Evolutionary conservation across 371 early-diverging fungal genomes (phyloP).

Genomic region (Rhizopus delemar): DNA sequence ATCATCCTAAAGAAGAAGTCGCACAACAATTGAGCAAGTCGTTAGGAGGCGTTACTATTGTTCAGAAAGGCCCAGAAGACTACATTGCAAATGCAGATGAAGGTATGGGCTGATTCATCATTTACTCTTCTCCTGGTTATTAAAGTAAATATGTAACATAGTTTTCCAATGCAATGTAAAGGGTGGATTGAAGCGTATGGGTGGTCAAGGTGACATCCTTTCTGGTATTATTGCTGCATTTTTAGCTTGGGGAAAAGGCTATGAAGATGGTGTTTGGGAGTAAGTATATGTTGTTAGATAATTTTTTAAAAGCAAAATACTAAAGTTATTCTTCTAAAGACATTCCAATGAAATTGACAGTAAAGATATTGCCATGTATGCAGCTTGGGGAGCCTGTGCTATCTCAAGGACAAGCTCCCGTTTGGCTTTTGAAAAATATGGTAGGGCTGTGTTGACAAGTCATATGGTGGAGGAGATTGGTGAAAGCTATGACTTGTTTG

Average conservation of each 20-base stretch:
- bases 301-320: constrained; percentile 2
- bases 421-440: constrained; percentile 68
- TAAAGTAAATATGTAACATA: constrained; percentile 10
- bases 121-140: background rate
- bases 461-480: constrained; percentile 79
- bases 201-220: constrained; percentile 98
- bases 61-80: constrained; percentile 87
- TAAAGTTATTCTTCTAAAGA: constrained; percentile 16
- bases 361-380: constrained; percentile 62
- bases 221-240: constrained; percentile 88
- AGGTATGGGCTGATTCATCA: constrained; percentile 5
- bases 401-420: constrained; percentile 67
- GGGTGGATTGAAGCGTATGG: constrained; percentile 89
- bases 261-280: constrained; percentile 63
- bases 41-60: constrained; percentile 72
- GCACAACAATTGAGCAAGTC: constrained; percentile 51
- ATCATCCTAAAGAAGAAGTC: constrained; percentile 37
- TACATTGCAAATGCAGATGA: constrained; percentile 73
- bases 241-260: constrained; percentile 80
- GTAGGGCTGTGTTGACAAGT: constrained; percentile 72
- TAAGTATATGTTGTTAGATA: constrained; percentile 29
- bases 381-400: constrained; percentile 73
- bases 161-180: constrained; percentile 62
- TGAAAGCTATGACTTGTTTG: constrained; percentile 34
- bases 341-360: constrained; percentile 42